phyloP scores from a whole-genome alignment of 176 grass and related monocot species.

The Secale cereale region DNA sequence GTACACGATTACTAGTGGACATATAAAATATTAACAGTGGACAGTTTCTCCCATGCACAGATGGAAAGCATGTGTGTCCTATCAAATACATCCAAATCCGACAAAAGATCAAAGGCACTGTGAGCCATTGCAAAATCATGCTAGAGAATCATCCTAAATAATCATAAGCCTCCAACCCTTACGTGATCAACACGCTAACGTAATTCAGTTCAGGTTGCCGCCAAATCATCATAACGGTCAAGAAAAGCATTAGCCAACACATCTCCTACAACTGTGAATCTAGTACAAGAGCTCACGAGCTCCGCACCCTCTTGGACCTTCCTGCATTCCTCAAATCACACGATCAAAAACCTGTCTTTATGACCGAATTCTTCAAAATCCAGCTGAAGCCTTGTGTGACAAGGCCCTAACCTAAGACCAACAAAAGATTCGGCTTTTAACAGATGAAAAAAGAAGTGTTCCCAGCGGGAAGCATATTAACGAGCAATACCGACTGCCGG shows the following conservation, averaged over 20 bases:
- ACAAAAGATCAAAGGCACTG: background rate
- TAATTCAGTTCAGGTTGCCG: background rate
- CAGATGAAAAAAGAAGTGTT: background rate
- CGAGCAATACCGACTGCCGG: background rate
- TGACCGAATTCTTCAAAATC: slow-evolving; percentile 12
- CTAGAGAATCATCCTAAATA: background rate
- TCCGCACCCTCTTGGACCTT: background rate
- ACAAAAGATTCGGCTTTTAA: background rate
- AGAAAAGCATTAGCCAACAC: background rate
- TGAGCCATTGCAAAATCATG: background rate
- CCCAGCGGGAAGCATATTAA: background rate
- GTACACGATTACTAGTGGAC: too few relatives aligned
- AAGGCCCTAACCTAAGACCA: background rate
- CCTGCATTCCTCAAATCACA: background rate
- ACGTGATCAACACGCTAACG: background rate
- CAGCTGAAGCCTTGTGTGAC: background rate
- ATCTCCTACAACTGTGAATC: background rate
- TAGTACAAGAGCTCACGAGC: background rate
- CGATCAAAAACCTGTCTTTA: background rate
- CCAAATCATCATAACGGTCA: background rate
- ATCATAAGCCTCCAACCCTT: background rate
- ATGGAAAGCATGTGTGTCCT: background rate
- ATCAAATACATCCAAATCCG: background rate
- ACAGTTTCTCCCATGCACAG: background rate
- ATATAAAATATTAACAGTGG: background rate